Conservation (phyloP, 768 basidiomycete species). For the Obba rivulosa region DNA sequence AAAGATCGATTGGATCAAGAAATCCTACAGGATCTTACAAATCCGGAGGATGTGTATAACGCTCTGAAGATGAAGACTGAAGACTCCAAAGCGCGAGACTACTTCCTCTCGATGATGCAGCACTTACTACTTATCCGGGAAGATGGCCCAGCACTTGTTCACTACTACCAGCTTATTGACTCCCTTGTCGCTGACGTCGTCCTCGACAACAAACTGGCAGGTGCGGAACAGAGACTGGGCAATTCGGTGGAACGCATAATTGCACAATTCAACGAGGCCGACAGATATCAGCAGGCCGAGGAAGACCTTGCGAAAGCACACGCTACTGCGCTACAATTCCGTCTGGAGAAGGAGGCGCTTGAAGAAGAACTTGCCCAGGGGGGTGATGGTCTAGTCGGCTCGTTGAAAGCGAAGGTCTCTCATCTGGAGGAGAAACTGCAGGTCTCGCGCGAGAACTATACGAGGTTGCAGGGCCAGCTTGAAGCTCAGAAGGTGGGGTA, state of each 20-base stretch:
- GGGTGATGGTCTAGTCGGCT: constrained; percentile 78
- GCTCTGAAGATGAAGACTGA: constrained; percentile 74
- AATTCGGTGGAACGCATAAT: constrained; percentile 87
- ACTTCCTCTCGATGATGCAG: constrained; percentile 92
- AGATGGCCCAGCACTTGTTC: constrained; percentile 76
- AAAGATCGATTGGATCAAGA: constrained; percentile 72
- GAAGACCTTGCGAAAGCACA: constrained; percentile 71
- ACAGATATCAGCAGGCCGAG: constrained; percentile 72
- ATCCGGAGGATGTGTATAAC: constrained; percentile 83
- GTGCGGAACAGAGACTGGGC: constrained; percentile 81
- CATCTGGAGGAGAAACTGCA: constrained; percentile 73
- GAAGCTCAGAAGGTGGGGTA: constrained; percentile 73
- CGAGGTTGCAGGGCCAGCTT: constrained; percentile 71
- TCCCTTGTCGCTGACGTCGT: constrained; percentile 87
- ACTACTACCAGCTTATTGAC: constrained; percentile 90
- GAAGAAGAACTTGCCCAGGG: constrained; percentile 80
- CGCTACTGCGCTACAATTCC: constrained; percentile 54
- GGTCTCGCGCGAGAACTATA: constrained; percentile 73
- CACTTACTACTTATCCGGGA: constrained; percentile 88
- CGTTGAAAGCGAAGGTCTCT: constrained; percentile 64
- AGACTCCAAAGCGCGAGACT: constrained; percentile 72
- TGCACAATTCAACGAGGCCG: constrained; percentile 85
- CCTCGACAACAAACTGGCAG: constrained; percentile 82
- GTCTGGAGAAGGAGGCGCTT: constrained; percentile 77
- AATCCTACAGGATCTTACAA: constrained; percentile 69